Evolutionary conservation across 2,329 filamentous ascomycete genomes (phyloP), one percentile per base, ranked within the genome.

Genomic region (Diaporthe citri): DNA sequence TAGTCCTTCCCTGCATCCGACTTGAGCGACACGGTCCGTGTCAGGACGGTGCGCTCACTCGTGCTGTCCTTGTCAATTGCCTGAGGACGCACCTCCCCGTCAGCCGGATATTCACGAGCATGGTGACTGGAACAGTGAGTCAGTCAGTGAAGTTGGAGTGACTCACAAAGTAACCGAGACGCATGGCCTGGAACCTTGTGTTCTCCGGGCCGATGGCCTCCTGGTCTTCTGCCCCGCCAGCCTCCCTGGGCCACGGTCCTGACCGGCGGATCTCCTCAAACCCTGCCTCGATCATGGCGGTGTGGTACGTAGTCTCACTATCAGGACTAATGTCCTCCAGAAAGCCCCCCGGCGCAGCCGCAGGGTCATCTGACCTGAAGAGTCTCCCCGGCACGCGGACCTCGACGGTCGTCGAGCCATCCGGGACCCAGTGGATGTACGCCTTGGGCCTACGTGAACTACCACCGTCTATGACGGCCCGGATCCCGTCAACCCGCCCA

Each of bases 371-470:
- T 0, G 60, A 66, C 6, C 3, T 66, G 90, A 98, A 98, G 0
- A 98, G 89, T 4, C 91, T 87, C 82, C 95, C 94, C 85, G 97
- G 93, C 64, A 97, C 88, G 75, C 96, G 93, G 56, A 92, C 94
- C 83, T 96, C 93, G 17, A 93, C 92, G 78, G 91, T 91, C 20
- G 88, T 88, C 0, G 93, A 90, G 1, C 91, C 92, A 52, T 92
- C 90, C 7, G 92, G 91, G 8, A 98, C 94, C 96, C 96, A 98
- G 82, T 98, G 95, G 82, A 98, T 97, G 81, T 91, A 94, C 1
- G 95, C 92, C 86, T 97, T 96, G 56, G 93, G 91, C 79, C 91
- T 90, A 81, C 93, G 92, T 25, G 88, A 90, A 76, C 94, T 6
- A 10, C 8, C 93, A 75, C 93, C 93, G 76, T 94, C 93, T 72